These are phyloP conservation scores for Candida pseudoviswanathii DNA, from an alignment of 1,139 yeast genomes.

Conservation along the genomic window DNA sequence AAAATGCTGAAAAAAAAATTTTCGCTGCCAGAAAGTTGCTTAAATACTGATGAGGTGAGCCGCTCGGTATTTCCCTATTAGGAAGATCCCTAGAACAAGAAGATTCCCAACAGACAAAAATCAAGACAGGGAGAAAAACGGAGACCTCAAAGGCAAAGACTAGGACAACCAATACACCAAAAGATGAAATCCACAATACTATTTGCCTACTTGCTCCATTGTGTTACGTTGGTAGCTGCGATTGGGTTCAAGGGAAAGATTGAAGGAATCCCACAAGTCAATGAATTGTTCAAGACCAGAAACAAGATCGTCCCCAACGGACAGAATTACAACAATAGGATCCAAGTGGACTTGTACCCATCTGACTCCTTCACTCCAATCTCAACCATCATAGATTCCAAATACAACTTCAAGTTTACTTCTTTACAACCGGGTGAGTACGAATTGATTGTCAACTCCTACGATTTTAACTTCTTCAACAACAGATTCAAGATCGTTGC, in stretches of 20 bases:
- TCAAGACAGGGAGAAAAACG: not conserved
- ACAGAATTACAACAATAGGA: constrained; percentile 37
- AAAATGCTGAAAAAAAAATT: constrained; percentile 7
- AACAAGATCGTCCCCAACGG: constrained; percentile 34
- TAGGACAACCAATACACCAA: not conserved
- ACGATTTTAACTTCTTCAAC: constrained; percentile 35
- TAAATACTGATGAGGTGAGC: constrained; percentile 1
- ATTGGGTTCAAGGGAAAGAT: constrained; percentile 23
- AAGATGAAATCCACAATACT: not conserved
- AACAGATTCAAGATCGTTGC: constrained; percentile 33
- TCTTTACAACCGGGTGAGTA: constrained; percentile 35
- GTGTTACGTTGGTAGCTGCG: constrained; percentile 6
- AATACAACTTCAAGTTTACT: constrained; percentile 28
- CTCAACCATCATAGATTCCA: constrained; percentile 26
- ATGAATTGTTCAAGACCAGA: constrained; percentile 22
- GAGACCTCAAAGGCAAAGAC: not conserved
- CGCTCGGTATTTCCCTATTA: not conserved
- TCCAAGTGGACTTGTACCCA: constrained; percentile 29
- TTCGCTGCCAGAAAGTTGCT: not conserved
- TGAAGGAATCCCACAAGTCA: constrained; percentile 27
- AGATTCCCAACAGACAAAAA: not conserved
- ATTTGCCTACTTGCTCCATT: not conserved
- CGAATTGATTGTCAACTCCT: constrained; percentile 35
- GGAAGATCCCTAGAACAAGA: not conserved
- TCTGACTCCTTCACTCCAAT: constrained; percentile 12